Evolutionary conservation across 495 filamentous ascomycete genomes (phyloP).

Genomic region (Talaromyces adpressus): DNA sequence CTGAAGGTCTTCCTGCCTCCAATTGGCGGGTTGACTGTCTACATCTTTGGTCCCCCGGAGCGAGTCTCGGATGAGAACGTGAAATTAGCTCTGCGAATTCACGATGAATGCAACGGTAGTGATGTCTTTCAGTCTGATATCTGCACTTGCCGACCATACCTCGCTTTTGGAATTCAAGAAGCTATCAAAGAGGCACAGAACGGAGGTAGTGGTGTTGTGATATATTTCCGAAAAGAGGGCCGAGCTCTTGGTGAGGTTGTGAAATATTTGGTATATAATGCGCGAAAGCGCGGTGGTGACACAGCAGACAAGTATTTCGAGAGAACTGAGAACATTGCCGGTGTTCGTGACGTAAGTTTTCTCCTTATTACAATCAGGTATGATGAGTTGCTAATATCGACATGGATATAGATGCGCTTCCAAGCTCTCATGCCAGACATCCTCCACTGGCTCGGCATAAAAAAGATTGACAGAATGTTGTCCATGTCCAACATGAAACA

Average conservation of each 20-base stretch:
- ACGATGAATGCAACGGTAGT: conserved; percentile 96
- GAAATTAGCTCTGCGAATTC: conserved; percentile 79
- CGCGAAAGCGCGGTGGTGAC: conserved; percentile 71
- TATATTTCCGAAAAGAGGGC: conserved; percentile 99
- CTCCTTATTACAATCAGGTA: background rate
- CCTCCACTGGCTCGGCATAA: conserved; percentile 96
- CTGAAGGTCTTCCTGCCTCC: conserved; percentile 95
- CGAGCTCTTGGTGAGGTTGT: conserved; percentile 95
- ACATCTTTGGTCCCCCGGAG: conserved; percentile 91
- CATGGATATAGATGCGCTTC: conserved; percentile 69
- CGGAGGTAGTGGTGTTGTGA: conserved; percentile 91
- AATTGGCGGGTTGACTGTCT: conserved; percentile 93
- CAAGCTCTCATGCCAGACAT: conserved; percentile 99
- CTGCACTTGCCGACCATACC: conserved; percentile 93
- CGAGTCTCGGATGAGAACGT: conserved; percentile 87
- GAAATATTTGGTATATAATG: conserved; percentile 97
- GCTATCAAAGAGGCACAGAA: conserved; percentile 94
- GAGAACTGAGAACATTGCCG: conserved; percentile 93
- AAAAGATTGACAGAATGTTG: conserved; percentile 97
- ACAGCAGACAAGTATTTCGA: conserved; percentile 96
- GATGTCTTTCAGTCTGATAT: conserved; percentile 99
- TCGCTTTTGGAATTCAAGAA: conserved; percentile 95
- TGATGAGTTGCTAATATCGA: background rate
- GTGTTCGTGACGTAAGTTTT: conserved; percentile 60
- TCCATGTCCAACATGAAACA: conserved; percentile 99